Evolutionary conservation across 2,329 filamentous ascomycete species (phyloP), one percentile per base, ranked within the genome.

Genomic region (Dendryphion nanum): DNA sequence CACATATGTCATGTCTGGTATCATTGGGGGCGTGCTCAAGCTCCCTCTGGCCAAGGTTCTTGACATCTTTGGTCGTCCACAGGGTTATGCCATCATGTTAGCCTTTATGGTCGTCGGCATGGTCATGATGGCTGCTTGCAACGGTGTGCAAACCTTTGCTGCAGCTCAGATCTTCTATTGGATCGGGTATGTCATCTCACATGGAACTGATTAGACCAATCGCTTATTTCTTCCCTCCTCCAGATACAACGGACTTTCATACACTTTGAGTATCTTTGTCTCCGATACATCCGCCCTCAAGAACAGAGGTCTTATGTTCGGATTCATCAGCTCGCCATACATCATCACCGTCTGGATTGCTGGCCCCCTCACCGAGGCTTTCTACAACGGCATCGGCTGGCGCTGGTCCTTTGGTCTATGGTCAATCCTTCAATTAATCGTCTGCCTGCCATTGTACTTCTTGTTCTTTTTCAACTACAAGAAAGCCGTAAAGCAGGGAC

Each of bases 401-500:
- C 73, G 79, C 30, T 86, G 82, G 82, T 80, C 72, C 2, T 85
- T 81, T 52, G 83, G 81, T 18, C 70, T 73, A 50, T 86, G 82
- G 60, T 69, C 76, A 24, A 79, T 87, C 47, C 71, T 86, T 42
- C 68, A 79, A 5, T 80, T 81, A 1, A 62, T 73, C 33, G 71
- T 83, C 18, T 75, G 74, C 15, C 42, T 79, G 4, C 83, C 83
- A 0, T 67, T 86, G 12, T 75, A 76, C n/a, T 53, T 70, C 10
- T 66, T 83, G 2, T 69, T 85, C 39, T 12, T 74, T 43, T 57
- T 71, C 12, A 82, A 84, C 48, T 74, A 82, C 42, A 66, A 64
- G 33, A 83, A 83, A 55, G 84, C 83, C 3, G 67, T 69, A 40
- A 74, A 73, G 41, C 44, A 62, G 4, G 81, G 81, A 0, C 48